Evolutionary conservation across 805 yeast genomes (phyloP).

Genomic region (Schwanniomyces occidentalis): DNA sequence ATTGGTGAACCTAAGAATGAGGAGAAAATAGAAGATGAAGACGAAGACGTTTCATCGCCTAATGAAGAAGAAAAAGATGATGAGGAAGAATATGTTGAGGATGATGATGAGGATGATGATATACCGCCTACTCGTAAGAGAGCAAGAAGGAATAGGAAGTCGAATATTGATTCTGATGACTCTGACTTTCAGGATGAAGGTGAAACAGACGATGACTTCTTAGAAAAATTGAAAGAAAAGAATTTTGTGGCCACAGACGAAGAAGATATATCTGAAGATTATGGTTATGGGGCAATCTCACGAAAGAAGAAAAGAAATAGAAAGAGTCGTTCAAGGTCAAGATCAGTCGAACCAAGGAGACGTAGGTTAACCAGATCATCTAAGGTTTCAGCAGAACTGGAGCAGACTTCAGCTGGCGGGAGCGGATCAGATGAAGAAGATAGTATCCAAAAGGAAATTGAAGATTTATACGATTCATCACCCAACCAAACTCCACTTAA

Average conservation of each 20-base stretch:
- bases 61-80: conserved; percentile 16
- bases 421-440: conserved; percentile 25
- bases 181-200: conserved; percentile 21
- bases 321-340: conserved; percentile 22
- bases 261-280: conserved; percentile 22
- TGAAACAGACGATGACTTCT: conserved; percentile 25
- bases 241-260: conserved; percentile 41
- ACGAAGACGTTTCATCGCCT: conserved; percentile 11
- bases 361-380: conserved; percentile 20
- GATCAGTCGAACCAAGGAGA: conserved; percentile 22
- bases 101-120: conserved; percentile 9
- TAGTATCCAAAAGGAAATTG: conserved; percentile 61
- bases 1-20: neutral
- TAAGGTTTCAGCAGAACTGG: conserved; percentile 4
- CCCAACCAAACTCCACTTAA: conserved; percentile 51
- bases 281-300: conserved; percentile 18
- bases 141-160: conserved; percentile 9
- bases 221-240: conserved; percentile 31
- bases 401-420: conserved; percentile 1
- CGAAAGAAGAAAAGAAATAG: conserved; percentile 12
- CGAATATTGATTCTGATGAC: conserved; percentile 18
- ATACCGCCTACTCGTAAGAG: conserved; percentile 8
- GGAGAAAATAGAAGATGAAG: conserved; percentile 8
- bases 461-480: conserved; percentile 62
- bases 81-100: conserved; percentile 22